A percentile compares a stretch with the other conserved stretches of the same genome.
These are phyloP conservation scores for Myrica gale DNA, from an alignment of 306 rosid species.

Conservation along the genomic window DNA sequence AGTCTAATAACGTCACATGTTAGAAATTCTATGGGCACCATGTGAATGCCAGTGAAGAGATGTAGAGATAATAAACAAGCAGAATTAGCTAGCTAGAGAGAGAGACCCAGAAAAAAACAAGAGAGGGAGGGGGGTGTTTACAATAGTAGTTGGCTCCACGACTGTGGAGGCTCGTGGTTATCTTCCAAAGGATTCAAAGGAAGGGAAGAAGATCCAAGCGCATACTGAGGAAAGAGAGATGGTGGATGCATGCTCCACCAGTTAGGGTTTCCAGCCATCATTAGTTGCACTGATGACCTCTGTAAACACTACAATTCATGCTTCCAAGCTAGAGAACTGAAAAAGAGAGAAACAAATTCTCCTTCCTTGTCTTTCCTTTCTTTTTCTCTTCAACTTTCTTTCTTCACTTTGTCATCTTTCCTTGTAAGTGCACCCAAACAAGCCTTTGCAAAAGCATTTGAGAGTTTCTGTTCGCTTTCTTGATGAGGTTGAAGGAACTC, in stretches of 20 bases:
- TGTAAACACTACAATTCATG: slow-evolving; percentile 23
- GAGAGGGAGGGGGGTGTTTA: slow-evolving; percentile 21
- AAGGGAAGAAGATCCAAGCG: slow-evolving; percentile 60
- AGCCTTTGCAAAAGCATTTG: slow-evolving; percentile 54
- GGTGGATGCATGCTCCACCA: slow-evolving; percentile 89
- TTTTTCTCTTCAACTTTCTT: slow-evolving; percentile 32
- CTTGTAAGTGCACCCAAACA: slow-evolving; percentile 56
- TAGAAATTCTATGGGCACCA: not conserved
- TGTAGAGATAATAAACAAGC: not conserved
- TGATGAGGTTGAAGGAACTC: slow-evolving; percentile 49
- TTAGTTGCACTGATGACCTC: slow-evolving; percentile 38
- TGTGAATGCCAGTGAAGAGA: not conserved
- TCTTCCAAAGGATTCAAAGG: slow-evolving; percentile 47
- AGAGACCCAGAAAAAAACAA: too few species aligned
- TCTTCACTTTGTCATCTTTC: slow-evolving; percentile 47
- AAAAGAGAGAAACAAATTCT: not conserved
- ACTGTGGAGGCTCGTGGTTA: slow-evolving; percentile 45
- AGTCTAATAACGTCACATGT: not conserved
- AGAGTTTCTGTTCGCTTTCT: slow-evolving; percentile 46
- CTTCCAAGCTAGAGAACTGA: slow-evolving; percentile 19
- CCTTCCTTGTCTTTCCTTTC: slow-evolving; percentile 16
- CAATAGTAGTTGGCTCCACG: slow-evolving; percentile 73
- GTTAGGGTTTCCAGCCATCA: slow-evolving; percentile 95
- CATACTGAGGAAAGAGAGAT: slow-evolving; percentile 57
- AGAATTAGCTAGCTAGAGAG: slow-evolving; percentile 5